Percentiles rank a stretch among this genome's conserved stretches.
Evolutionary conservation across 805 yeast genomes (phyloP).

Genomic region (Ogataea salicorniae): DNA sequence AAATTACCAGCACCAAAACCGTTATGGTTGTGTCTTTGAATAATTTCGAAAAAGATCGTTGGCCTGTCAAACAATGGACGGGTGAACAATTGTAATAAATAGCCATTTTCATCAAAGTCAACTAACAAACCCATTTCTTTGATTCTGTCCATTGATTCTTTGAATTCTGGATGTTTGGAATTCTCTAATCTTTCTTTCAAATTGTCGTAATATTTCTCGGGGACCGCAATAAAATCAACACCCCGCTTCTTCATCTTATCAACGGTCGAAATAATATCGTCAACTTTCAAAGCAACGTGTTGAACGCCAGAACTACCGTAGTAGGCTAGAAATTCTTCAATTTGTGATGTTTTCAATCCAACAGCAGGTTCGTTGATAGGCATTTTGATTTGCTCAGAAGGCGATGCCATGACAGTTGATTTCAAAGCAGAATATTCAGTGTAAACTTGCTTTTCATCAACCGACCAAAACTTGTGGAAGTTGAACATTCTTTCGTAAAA

Average conservation of each 20-base stretch:
- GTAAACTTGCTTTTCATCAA: slow-evolving; percentile 69
- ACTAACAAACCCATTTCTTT: slow-evolving; percentile 55
- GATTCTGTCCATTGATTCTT: slow-evolving; percentile 49
- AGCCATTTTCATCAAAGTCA: slow-evolving; percentile 75
- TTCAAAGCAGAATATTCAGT: slow-evolving; percentile 66
- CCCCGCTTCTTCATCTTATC: slow-evolving; percentile 53
- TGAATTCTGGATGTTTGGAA: slow-evolving; percentile 35
- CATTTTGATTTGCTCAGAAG: slow-evolving; percentile 61
- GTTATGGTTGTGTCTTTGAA: slow-evolving; percentile 71
- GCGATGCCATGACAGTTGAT: slow-evolving; percentile 73
- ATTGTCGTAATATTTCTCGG: slow-evolving; percentile 50
- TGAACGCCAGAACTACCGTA: slow-evolving; percentile 82
- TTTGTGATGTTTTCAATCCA: slow-evolving; percentile 64
- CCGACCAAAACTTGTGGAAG: slow-evolving; percentile 79
- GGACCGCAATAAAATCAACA: slow-evolving; percentile 60
- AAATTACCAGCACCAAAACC: slow-evolving; percentile 92
- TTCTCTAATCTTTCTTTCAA: slow-evolving; percentile 40
- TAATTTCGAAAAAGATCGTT: slow-evolving; percentile 74
- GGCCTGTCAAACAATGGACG: slow-evolving; percentile 75
- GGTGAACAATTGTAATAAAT: slow-evolving; percentile 74
- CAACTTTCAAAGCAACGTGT: slow-evolving; percentile 68
- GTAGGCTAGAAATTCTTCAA: slow-evolving; percentile 74
- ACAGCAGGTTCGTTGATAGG: slow-evolving; percentile 83
- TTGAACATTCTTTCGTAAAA: slow-evolving; percentile 62
- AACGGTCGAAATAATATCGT: slow-evolving; percentile 56